Percentiles rank a stretch among this genome's conserved stretches.
phyloP scores from a whole-genome alignment of 106 monocot species.

The Ottelia alismoides region DNA sequence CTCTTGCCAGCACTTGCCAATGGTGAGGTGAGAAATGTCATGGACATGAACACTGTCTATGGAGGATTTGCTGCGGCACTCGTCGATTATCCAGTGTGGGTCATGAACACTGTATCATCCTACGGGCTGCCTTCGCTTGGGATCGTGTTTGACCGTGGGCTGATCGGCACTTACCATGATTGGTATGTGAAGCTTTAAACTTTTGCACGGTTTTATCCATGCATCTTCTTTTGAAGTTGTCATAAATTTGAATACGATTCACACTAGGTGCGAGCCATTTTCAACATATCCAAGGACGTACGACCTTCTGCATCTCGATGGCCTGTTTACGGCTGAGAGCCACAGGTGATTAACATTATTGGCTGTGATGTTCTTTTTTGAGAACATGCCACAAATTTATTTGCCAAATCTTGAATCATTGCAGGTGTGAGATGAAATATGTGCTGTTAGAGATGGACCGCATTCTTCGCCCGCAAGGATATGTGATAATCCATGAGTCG shows the following conservation, averaged over 20 bases:
- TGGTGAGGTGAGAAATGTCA: constrained; percentile 61
- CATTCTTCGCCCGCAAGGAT: too few relatives aligned
- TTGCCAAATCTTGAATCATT: not conserved
- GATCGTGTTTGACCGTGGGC: constrained; percentile 60
- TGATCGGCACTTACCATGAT: constrained; percentile 77
- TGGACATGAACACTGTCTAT: constrained; percentile 80
- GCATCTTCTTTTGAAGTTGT: too few relatives aligned
- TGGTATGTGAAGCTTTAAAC: constrained; percentile 73
- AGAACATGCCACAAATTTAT: too few relatives aligned
- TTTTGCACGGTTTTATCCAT: too few relatives aligned
- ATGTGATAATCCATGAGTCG: not conserved
- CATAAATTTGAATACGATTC: not conserved
- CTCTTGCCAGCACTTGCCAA: constrained; percentile 48
- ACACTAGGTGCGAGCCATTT: constrained; percentile 15
- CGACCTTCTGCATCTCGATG: constrained; percentile 21
- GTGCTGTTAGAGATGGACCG: not conserved
- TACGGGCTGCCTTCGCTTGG: constrained; percentile 66
- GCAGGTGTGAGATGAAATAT: not conserved
- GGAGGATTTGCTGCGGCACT: constrained; percentile 73
- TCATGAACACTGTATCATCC: constrained; percentile 79
- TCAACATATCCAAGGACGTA: constrained; percentile 21
- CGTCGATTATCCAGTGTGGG: constrained; percentile 46
- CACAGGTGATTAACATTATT: too few relatives aligned
- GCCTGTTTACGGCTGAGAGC: constrained; percentile 15
- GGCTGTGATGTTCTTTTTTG: too few relatives aligned